Conservation (phyloP, 805 yeast species). For the Ogataea neopini region DNA sequence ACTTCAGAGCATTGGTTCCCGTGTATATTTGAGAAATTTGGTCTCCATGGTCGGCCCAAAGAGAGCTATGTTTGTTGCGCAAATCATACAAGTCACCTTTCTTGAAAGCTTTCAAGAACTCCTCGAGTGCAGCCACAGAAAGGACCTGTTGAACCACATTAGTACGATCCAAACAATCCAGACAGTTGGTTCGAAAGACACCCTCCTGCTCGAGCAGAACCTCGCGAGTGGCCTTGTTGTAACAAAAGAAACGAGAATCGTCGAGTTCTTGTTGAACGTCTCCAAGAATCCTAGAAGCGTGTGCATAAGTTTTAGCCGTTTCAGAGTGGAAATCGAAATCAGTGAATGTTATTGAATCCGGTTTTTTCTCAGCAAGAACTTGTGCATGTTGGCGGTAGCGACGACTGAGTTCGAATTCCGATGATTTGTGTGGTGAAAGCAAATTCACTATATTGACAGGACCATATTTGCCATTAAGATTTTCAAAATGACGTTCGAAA, state of each 20-base stretch:
- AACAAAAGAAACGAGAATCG: constrained; percentile 81
- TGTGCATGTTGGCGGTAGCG: constrained; percentile 64
- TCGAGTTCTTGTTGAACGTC: constrained; percentile 64
- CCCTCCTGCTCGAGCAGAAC: constrained; percentile 81
- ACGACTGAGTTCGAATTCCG: constrained; percentile 71
- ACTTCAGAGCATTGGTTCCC: constrained; percentile 95
- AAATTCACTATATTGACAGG: constrained; percentile 87
- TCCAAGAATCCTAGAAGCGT: constrained; percentile 70
- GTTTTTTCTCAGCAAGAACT: constrained; percentile 37
- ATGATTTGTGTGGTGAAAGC: constrained; percentile 67
- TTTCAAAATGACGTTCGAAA: constrained; percentile 77
- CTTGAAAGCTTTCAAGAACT: constrained; percentile 44
- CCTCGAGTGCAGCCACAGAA: constrained; percentile 67
- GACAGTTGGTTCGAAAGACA: constrained; percentile 87
- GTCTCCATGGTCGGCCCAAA: constrained; percentile 99
- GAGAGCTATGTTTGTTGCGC: constrained; percentile 70
- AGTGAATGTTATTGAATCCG: constrained; percentile 56
- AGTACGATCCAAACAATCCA: constrained; percentile 94
- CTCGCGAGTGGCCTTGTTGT: constrained; percentile 56
- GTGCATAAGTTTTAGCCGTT: constrained; percentile 85
- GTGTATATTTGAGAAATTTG: constrained; percentile 94
- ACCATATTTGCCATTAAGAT: constrained; percentile 73
- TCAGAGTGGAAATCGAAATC: constrained; percentile 94
- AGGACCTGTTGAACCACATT: constrained; percentile 85
- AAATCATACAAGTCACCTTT: constrained; percentile 45